Evolutionary conservation across 1,139 yeast species (phyloP).

Genomic region (Yamadazyma pseudoaaseri): DNA sequence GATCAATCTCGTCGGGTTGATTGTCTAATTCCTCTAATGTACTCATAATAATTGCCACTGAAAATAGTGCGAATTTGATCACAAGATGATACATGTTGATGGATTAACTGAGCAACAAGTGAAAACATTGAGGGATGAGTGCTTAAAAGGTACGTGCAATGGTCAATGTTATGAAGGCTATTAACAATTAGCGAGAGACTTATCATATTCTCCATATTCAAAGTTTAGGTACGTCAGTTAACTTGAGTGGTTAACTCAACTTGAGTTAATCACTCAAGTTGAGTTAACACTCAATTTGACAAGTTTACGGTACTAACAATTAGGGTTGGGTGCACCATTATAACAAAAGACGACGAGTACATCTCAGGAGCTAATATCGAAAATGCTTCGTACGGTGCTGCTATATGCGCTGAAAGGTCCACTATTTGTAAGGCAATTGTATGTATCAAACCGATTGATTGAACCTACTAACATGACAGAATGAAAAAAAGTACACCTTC

Average conservation of each 20-base stretch:
- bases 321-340: conserved; percentile 78
- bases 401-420: conserved; percentile 88
- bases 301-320: neutral
- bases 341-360: conserved; percentile 49
- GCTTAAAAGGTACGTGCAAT: conserved; percentile 29
- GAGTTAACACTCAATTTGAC: too few relatives aligned
- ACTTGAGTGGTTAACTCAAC: neutral
- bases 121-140: conserved; percentile 57
- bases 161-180: neutral
- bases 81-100: neutral
- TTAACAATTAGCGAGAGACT: conserved; percentile 38
- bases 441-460: conserved; percentile 17
- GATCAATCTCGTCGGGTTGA: conserved; percentile 60
- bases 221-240: conserved; percentile 53
- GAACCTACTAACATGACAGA: conserved; percentile 20
- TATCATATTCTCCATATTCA: conserved; percentile 81
- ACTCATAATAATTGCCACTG: conserved; percentile 42
- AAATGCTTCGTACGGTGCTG: conserved; percentile 87
- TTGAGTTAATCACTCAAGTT: neutral
- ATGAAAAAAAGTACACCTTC: conserved; percentile 46
- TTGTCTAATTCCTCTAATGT: conserved; percentile 68
- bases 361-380: conserved; percentile 85
- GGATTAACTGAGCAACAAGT: conserved; percentile 72
- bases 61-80: conserved; percentile 2
- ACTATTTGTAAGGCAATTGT: conserved; percentile 69